A percentile compares a stretch with the other conserved stretches of the same genome.
Evolutionary conservation across 2,329 filamentous ascomycete species (phyloP).

Genomic region (Fusarium verrucosum): DNA sequence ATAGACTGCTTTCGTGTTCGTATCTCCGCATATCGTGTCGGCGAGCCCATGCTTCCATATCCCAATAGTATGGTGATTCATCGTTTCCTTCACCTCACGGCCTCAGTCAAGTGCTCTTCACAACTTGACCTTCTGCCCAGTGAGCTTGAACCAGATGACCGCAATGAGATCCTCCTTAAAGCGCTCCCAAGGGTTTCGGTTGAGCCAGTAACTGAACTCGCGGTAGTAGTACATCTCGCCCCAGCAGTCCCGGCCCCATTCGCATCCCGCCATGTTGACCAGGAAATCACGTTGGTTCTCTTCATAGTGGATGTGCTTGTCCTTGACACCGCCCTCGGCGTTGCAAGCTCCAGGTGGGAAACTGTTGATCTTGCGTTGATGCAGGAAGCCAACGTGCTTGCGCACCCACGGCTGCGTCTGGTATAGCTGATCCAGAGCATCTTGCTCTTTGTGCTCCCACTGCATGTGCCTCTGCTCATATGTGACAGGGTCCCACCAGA

Average conservation of each 20-base stretch:
- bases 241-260: slow-evolving; percentile 98
- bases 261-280: slow-evolving; percentile 98
- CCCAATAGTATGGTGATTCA: background rate
- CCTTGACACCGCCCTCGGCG: slow-evolving; percentile 69
- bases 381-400: slow-evolving; percentile 86
- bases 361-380: slow-evolving; percentile 91
- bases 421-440: slow-evolving; percentile 93
- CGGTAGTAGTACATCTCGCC: slow-evolving; percentile 97
- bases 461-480: slow-evolving; percentile 99
- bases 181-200: slow-evolving; percentile 81
- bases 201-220: slow-evolving; percentile 88
- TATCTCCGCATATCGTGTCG: slow-evolving; percentile 28
- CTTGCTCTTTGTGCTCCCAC: slow-evolving; percentile 99
- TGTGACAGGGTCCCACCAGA: slow-evolving; percentile 98
- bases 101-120: slow-evolving; percentile 44
- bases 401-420: slow-evolving; percentile 91
- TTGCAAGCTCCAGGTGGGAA: slow-evolving; percentile 92
- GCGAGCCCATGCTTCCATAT: slow-evolving; percentile 14
- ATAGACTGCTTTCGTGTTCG: slow-evolving; percentile 14
- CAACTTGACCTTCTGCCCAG: slow-evolving; percentile 67
- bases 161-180: slow-evolving; percentile 74
- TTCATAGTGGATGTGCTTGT: slow-evolving; percentile 85
- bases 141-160: slow-evolving; percentile 70
- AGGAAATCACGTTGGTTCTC: slow-evolving; percentile 88
- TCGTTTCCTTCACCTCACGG: background rate